These are phyloP conservation scores for Domatiomyces catenatus DNA, from an alignment of 2,329 filamentous ascomycete species.

Conservation along the genomic window DNA sequence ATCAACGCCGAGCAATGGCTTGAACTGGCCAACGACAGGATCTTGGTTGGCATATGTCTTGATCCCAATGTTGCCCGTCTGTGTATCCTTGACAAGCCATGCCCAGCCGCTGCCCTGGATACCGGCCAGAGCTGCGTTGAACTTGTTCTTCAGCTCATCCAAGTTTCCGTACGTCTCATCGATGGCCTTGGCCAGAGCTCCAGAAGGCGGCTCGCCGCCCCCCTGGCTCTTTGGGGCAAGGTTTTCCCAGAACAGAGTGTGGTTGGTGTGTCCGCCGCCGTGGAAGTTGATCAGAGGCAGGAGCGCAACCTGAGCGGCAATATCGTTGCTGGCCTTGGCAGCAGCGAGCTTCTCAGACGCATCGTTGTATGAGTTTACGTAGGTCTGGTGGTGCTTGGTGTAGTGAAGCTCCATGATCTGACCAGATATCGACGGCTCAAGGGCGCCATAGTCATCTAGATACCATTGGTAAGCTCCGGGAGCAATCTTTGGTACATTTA, in stretches of 20 bases:
- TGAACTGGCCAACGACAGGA: slow-evolving; percentile 67
- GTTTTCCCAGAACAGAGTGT: slow-evolving; percentile 74
- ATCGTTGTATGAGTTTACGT: slow-evolving; percentile 75
- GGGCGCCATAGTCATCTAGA: slow-evolving; percentile 85
- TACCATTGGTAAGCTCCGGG: neutral
- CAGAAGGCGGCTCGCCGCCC: slow-evolving; percentile 47
- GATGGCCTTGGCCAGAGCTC: slow-evolving; percentile 42
- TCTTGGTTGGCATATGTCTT: slow-evolving; percentile 72
- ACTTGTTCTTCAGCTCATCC: slow-evolving; percentile 45
- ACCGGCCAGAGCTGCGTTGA: slow-evolving; percentile 48
- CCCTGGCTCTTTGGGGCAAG: slow-evolving; percentile 46
- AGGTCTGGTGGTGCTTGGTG: slow-evolving; percentile 84
- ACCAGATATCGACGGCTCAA: slow-evolving; percentile 67
- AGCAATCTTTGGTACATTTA: slow-evolving; percentile 2
- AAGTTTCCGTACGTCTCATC: slow-evolving; percentile 44
- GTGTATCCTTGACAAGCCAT: slow-evolving; percentile 47
- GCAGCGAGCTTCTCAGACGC: slow-evolving; percentile 50
- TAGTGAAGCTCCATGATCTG: slow-evolving; percentile 94
- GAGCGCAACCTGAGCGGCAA: slow-evolving; percentile 50
- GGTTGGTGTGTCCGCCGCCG: slow-evolving; percentile 84
- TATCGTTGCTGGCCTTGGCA: slow-evolving; percentile 42
- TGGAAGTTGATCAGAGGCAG: slow-evolving; percentile 68
- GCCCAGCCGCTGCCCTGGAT: slow-evolving; percentile 53
- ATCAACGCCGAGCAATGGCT: slow-evolving; percentile 75
- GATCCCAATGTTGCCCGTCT: slow-evolving; percentile 42